Percentiles rank a stretch among this genome's conserved stretches.
phyloP scores from a whole-genome alignment of 345 rosid species.

The Trapa incisa region DNA sequence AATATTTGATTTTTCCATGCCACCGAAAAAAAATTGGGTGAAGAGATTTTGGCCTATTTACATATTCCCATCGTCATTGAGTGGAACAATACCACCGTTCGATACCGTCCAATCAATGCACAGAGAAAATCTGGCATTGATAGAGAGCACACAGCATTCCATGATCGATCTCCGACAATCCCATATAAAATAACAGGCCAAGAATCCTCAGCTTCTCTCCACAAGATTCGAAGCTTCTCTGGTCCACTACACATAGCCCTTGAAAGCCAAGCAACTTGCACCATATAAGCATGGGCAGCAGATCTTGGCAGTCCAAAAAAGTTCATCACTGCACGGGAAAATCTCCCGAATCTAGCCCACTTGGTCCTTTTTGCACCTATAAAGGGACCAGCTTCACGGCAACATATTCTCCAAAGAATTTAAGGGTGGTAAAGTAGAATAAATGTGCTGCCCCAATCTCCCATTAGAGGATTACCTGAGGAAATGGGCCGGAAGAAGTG shows the following conservation, averaged over 20 bases:
- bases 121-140: not conserved
- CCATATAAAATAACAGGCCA: conserved; percentile 1
- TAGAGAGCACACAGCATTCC: conserved; percentile 3
- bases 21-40: too few species aligned
- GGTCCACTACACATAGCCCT: not conserved
- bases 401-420: not conserved
- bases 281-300: not conserved
- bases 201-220: not conserved
- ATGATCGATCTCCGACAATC: conserved; percentile 1
- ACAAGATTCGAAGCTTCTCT: not conserved
- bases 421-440: not conserved
- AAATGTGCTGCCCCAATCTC: conserved; percentile 4
- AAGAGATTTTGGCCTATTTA: too few species aligned
- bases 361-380: too few species aligned
- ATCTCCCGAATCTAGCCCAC: not conserved
- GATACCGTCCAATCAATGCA: conserved; percentile 6
- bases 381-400: not conserved
- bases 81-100: not conserved
- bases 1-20: too few species aligned
- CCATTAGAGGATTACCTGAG: not conserved
- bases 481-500: not conserved
- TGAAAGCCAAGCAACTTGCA: not conserved
- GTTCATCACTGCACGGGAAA: not conserved
- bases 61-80: too few species aligned
- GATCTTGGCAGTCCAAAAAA: not conserved